phyloP scores from a whole-genome alignment of 2,329 filamentous ascomycete species.

The Plectosphaerella plurivora region DNA sequence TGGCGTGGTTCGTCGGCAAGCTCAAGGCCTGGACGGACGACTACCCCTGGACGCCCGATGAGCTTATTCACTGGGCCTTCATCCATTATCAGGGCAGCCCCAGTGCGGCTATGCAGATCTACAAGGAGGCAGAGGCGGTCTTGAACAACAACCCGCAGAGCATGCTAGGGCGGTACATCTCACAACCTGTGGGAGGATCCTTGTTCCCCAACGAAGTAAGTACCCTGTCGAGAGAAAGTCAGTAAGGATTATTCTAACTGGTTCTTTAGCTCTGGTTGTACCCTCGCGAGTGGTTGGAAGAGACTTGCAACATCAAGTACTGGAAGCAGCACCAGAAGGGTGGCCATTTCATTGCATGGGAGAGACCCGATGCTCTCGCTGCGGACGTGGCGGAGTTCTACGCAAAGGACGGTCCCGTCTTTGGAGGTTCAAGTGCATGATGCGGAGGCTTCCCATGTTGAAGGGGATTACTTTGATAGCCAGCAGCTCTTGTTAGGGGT shows the following conservation, averaged over 20 bases:
- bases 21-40: conserved; percentile 19
- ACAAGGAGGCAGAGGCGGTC: not conserved
- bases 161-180: not conserved
- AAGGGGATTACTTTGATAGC: too few species aligned
- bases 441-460: too few species aligned
- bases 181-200: not conserved
- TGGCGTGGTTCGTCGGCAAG: conserved; percentile 6
- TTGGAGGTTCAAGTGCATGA: not conserved
- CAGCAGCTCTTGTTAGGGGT: too few species aligned
- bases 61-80: not conserved
- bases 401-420: not conserved
- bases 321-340: conserved; percentile 1
- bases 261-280: not conserved
- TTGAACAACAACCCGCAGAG: not conserved
- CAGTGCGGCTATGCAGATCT: conserved; percentile 1
- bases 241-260: not conserved
- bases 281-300: conserved; percentile 1
- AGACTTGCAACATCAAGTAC: conserved; percentile 2
- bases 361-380: not conserved
- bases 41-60: not conserved
- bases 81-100: conserved; percentile 1
- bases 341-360: conserved; percentile 1
- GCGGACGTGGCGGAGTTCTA: conserved; percentile 1
- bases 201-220: not conserved
- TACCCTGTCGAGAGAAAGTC: not conserved